These are phyloP conservation scores for Harrya chromipes DNA, from an alignment of 768 basidiomycete genomes.

Conservation along the genomic window DNA sequence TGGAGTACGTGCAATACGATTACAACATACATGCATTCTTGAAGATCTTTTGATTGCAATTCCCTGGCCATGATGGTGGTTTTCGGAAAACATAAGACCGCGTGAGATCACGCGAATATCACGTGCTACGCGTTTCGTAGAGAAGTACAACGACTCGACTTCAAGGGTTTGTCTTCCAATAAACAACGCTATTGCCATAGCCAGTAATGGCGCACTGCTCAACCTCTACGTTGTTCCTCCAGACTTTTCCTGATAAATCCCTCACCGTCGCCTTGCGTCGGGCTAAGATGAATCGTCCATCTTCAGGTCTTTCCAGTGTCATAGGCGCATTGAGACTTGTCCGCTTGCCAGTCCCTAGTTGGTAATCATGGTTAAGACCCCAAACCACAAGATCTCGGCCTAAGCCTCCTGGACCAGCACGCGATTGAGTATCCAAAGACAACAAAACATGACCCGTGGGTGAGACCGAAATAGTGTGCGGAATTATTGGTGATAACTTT, in stretches of 20 bases:
- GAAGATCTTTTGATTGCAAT: slow-evolving; percentile 32
- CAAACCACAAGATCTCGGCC: slow-evolving; percentile 69
- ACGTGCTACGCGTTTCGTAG: slow-evolving; percentile 14
- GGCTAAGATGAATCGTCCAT: slow-evolving; percentile 58
- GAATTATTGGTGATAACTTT: slow-evolving; percentile 60
- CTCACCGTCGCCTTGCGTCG: slow-evolving; percentile 49
- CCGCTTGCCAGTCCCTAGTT: slow-evolving; percentile 74
- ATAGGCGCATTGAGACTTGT: slow-evolving; percentile 55
- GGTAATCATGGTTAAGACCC: slow-evolving; percentile 72
- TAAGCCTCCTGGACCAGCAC: slow-evolving; percentile 45
- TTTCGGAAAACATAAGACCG: too few species aligned
- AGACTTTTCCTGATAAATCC: slow-evolving; percentile 58
- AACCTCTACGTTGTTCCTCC: slow-evolving; percentile 57
- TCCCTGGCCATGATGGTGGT: slow-evolving; percentile 24
- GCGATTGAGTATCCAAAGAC: slow-evolving; percentile 59
- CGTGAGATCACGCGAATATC: slow-evolving; percentile 13
- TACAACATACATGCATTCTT: slow-evolving; percentile 32
- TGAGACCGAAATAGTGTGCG: slow-evolving; percentile 62
- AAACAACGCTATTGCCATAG: slow-evolving; percentile 61
- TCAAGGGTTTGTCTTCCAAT: slow-evolving; percentile 56
- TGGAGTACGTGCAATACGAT: neutral
- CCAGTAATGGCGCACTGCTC: slow-evolving; percentile 65
- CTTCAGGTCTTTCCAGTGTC: slow-evolving; percentile 47
- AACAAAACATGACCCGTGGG: slow-evolving; percentile 74
- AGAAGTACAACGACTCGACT: neutral